Percentiles rank a stretch among this genome's conserved stretches.
These are phyloP conservation scores for Tylopilus sp. DNA, from an alignment of 1,284 basidiomycete genomes.

Conservation along the genomic window DNA sequence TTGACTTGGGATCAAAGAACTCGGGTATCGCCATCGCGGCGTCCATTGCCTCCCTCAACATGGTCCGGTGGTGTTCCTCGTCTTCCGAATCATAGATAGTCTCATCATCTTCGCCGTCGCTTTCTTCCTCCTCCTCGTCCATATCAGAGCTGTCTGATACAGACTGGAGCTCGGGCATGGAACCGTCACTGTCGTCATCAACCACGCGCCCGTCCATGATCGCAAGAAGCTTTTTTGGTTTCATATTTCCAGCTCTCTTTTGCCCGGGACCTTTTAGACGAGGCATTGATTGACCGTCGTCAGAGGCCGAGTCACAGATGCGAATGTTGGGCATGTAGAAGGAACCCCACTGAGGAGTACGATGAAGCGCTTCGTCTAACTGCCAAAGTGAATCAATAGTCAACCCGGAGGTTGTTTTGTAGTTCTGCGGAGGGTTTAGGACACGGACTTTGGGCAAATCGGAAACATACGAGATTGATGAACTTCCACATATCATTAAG, in stretches of 20 bases:
- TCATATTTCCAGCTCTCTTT: constrained; percentile 28
- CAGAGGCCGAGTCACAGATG: constrained; percentile 22
- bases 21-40: constrained; percentile 53
- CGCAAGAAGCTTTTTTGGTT: constrained; percentile 42
- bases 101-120: constrained; percentile 41
- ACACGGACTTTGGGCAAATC: not conserved
- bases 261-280: constrained; percentile 23
- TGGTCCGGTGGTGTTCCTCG: constrained; percentile 58
- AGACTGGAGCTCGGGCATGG: constrained; percentile 62
- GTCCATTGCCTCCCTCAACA: constrained; percentile 69
- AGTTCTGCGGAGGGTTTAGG: constrained; percentile 46
- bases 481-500: constrained; percentile 62
- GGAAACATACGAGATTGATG: constrained; percentile 48
- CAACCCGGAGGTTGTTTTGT: constrained; percentile 46
- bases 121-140: constrained; percentile 38
- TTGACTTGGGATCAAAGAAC: constrained; percentile 45
- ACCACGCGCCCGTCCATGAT: constrained; percentile 43
- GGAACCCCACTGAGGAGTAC: constrained; percentile 58
- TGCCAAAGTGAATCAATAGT: constrained; percentile 63
- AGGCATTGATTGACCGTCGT: constrained; percentile 10
- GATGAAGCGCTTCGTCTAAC: constrained; percentile 48
- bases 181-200: constrained; percentile 42
- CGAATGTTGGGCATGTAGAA: constrained; percentile 35
- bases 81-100: constrained; percentile 63
- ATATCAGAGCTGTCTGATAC: constrained; percentile 56